Base-by-base conservation (phyloP, 2,329 filamentous ascomycete genomes). In the Microdochium trichocladiopsis region DNA sequence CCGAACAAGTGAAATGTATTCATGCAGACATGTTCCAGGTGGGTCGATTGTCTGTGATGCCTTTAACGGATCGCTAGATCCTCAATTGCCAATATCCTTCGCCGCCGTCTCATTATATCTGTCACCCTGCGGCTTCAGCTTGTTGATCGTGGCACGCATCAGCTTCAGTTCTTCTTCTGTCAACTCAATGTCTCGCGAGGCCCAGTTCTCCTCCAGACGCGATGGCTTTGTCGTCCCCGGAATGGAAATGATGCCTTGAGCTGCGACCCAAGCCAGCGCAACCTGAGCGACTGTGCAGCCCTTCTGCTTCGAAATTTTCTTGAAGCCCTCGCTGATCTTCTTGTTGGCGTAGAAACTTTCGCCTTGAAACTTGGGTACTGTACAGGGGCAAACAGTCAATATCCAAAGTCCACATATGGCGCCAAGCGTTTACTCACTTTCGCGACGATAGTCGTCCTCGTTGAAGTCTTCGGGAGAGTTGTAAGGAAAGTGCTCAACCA, bases 401-500 rank as follows among this genome's bases (percentile, higher is more conserved):
- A 33, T 33, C 28, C 10, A 63, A 65, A 55, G 50, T 71, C 69
- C n/a, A n/a, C n/a, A n/a, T n/a, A n/a, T n/a, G n/a, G n/a, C n/a
- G n/a, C n/a, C n/a, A n/a, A n/a, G n/a, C n/a, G n/a, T n/a, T n/a
- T n/a, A n/a, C n/a, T n/a, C n/a, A 71, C 69, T 55, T 1, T 33
- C 63, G 4, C 72, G 65, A 14, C 72, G 67, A 58, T 72, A 74
- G 54, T 75, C 72, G 53, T 65, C 56, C 0, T 63, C 59, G 0
- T 66, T 60, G 57, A 80, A 76, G 54, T 79, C 75, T 8, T 75
- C 73, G 0, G 73, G 73, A 0, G 64, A 62, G 50, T 72, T 66
- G 58, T 63, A 72, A 2, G 61, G 52, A 49, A 74, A 75, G 54
- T 72, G 58, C 50, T 75, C 72, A 0, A 74, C 72, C 1, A 76